These are phyloP conservation scores for Tolypocladium endophyticum DNA, from an alignment of 2,329 filamentous ascomycete genomes.

Conservation along the genomic window DNA sequence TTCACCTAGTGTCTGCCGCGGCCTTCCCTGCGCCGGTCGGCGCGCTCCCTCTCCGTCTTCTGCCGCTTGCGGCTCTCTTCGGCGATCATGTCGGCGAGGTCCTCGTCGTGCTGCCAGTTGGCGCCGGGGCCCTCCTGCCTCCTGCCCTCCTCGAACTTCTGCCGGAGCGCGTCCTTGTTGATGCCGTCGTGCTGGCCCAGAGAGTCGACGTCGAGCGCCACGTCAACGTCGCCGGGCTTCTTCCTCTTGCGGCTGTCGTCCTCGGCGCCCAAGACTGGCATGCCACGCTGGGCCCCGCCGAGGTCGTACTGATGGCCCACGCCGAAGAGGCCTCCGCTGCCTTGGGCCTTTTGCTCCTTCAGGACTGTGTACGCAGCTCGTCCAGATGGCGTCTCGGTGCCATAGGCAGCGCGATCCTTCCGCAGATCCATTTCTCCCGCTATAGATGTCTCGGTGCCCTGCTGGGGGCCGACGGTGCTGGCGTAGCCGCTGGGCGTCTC, in stretches of 20 bases:
- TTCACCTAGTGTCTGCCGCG: constrained; percentile 39
- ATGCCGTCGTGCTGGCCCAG: constrained; percentile 66
- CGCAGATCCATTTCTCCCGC: constrained; percentile 84
- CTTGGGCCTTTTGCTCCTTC: constrained; percentile 68
- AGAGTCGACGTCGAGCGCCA: constrained; percentile 79
- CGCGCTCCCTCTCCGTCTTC: constrained; percentile 76
- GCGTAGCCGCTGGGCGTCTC: constrained; percentile 75
- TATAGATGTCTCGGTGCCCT: constrained; percentile 59
- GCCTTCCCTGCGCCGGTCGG: constrained; percentile 50
- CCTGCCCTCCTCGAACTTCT: constrained; percentile 66
- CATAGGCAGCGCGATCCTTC: constrained; percentile 70
- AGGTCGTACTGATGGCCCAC: constrained; percentile 91
- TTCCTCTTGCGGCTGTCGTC: constrained; percentile 75
- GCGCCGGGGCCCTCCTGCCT: constrained; percentile 56
- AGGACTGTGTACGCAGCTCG: constrained; percentile 82
- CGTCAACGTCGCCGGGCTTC: constrained; percentile 91
- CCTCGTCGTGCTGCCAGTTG: constrained; percentile 70
- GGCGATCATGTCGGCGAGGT: constrained; percentile 91
- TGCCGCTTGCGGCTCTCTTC: constrained; percentile 84
- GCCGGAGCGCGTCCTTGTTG: constrained; percentile 72
- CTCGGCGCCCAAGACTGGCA: constrained; percentile 71
- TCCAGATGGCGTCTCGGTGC: constrained; percentile 70
- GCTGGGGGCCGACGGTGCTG: constrained; percentile 70
- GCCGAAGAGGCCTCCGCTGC: constrained; percentile 88
- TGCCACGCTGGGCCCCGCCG: constrained; percentile 37